A percentile compares a stretch with the other conserved stretches of the same genome.
Evolutionary conservation across 108 stramenopile genomes (phyloP).

Genomic region (Fragilariopsis cylindrus): DNA sequence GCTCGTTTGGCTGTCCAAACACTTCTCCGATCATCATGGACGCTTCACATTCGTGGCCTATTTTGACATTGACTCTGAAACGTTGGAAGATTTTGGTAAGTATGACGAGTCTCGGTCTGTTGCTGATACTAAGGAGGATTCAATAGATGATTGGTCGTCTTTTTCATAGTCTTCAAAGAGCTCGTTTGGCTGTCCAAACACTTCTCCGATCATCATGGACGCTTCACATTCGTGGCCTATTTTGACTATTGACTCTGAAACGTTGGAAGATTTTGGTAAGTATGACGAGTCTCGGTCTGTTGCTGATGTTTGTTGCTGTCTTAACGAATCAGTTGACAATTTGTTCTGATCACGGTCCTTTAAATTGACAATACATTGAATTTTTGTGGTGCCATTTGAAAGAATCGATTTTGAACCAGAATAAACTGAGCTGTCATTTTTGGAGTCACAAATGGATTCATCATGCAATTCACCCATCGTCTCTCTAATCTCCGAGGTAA

Average conservation of each 20-base stretch:
- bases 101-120: too few relatives aligned
- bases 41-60: constrained; percentile 13
- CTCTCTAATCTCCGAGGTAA: too few relatives aligned
- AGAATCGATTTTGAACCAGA: neutral
- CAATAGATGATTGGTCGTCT: neutral
- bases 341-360: neutral
- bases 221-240: constrained; percentile 10
- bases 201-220: constrained; percentile 37
- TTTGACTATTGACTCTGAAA: neutral
- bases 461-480: neutral
- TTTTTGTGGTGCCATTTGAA: too few relatives aligned
- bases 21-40: constrained; percentile 40
- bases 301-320: neutral
- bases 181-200: constrained; percentile 35
- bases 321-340: neutral
- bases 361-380: too few relatives aligned
- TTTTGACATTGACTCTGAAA: neutral
- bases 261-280: too few relatives aligned
- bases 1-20: constrained; percentile 32
- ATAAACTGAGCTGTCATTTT: neutral
- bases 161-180: constrained; percentile 20
- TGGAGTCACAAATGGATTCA: neutral
- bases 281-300: too few relatives aligned
- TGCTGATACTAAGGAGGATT: neutral
- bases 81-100: too few relatives aligned